Evolutionary conservation across 2,329 filamentous ascomycete genomes (phyloP).

Genomic region (Trichoderma atrobrunneum): DNA sequence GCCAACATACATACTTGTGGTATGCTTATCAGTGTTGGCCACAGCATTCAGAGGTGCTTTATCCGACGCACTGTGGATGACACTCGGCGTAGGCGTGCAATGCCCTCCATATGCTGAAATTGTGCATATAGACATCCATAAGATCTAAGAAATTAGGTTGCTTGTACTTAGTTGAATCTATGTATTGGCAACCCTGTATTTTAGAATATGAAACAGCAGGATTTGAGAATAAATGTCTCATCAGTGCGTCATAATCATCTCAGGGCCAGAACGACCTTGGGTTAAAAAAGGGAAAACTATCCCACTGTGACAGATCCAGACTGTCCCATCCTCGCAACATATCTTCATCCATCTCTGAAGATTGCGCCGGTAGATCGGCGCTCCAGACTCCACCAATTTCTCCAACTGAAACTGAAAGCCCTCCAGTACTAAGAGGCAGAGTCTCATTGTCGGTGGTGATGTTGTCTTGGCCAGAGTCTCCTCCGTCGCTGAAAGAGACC

Average conservation of each 20-base stretch:
- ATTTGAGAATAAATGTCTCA: neutral
- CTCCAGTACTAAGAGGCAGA: neutral
- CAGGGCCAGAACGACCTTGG: constrained; percentile 7
- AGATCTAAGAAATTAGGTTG: no score
- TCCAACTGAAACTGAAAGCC: neutral
- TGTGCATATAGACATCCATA: neutral
- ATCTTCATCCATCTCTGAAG: constrained; percentile 19
- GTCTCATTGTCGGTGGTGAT: neutral
- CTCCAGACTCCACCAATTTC: constrained; percentile 19
- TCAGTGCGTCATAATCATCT: neutral
- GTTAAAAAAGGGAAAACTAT: constrained; percentile 29
- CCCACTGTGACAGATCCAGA: constrained; percentile 33
- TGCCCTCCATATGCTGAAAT: neutral
- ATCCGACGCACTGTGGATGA: neutral
- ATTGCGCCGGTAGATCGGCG: constrained; percentile 9
- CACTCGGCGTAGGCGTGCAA: neutral
- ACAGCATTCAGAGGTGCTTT: neutral
- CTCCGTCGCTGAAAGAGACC: constrained; percentile 23
- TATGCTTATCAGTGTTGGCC: neutral
- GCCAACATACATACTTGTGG: neutral
- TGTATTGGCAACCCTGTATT: neutral
- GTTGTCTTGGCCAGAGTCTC: neutral
- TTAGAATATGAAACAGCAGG: neutral
- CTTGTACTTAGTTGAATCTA: neutral
- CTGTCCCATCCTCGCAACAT: constrained; percentile 31